Evolutionary conservation across 2,329 filamentous ascomycete species (phyloP).

Genomic region (Xylariaceae sp.): DNA sequence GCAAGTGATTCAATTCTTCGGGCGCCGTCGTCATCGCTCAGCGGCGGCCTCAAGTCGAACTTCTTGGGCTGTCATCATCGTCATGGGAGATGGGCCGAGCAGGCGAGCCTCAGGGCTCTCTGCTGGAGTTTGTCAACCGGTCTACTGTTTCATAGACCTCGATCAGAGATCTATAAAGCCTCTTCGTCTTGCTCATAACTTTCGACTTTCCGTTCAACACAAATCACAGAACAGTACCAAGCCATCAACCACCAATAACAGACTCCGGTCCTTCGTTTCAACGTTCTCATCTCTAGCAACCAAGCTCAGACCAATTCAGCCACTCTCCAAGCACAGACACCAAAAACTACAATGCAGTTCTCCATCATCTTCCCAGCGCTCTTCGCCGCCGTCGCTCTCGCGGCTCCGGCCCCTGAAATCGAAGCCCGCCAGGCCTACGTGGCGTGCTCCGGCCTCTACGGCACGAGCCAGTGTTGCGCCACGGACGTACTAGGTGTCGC

Average conservation of each 20-base stretch:
- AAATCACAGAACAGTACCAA: conserved; percentile 3
- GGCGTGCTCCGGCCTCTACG: conserved; percentile 52
- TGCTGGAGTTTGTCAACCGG: too few relatives aligned
- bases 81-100: too few relatives aligned
- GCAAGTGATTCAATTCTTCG: not conserved
- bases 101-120: too few relatives aligned
- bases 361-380: conserved; percentile 27
- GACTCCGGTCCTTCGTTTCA: not conserved
- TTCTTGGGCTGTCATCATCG: not conserved
- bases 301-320: not conserved
- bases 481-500: conserved; percentile 61
- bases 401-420: conserved; percentile 26
- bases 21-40: conserved; percentile 15
- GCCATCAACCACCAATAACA: not conserved
- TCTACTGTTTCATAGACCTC: too few relatives aligned
- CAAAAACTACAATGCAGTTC: conserved; percentile 34
- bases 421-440: conserved; percentile 40
- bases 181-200: not conserved
- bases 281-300: not conserved
- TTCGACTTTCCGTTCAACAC: too few relatives aligned
- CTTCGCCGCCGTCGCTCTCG: conserved; percentile 31
- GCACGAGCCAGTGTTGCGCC: conserved; percentile 64
- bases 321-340: not conserved
- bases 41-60: not conserved
- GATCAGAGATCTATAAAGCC: conserved; percentile 16